phyloP scores from a whole-genome alignment of 345 rosid genomes.

The Geranium brycei region DNA sequence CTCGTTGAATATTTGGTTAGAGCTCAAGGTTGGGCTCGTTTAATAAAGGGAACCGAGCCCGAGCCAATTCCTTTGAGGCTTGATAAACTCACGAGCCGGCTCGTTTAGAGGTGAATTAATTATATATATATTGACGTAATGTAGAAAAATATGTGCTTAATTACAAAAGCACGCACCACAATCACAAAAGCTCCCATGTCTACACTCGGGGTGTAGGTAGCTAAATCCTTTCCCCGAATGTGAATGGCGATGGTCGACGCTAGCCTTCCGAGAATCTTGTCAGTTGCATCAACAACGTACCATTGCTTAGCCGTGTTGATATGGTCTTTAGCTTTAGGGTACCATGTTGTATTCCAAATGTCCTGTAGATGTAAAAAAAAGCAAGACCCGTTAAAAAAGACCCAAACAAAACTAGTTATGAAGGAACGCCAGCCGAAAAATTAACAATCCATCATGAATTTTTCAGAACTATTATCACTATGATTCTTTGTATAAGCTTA shows the following conservation, averaged over 20 bases:
- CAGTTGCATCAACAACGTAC: constrained; percentile 87
- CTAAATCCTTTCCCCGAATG: constrained; percentile 87
- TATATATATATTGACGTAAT: neutral
- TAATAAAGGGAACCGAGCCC: too few species aligned
- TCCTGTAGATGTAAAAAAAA: constrained; percentile 35
- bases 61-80: too few species aligned
- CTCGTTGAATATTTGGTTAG: too few species aligned
- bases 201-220: constrained; percentile 86
- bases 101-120: too few species aligned
- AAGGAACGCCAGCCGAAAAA: neutral
- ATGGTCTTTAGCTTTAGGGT: constrained; percentile 85
- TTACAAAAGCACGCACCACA: constrained; percentile 51
- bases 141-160: neutral
- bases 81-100: too few species aligned
- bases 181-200: constrained; percentile 98
- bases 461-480: neutral
- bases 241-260: constrained; percentile 81
- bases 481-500: neutral
- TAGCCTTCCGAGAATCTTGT: constrained; percentile 75
- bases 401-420: neutral
- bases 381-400: constrained; percentile 1
- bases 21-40: too few species aligned
- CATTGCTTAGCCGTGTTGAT: constrained; percentile 72
- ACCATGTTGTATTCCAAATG: constrained; percentile 95
- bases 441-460: neutral